Percentiles rank a stretch among this genome's conserved stretches.
These are phyloP conservation scores for Fistulifera pelliculosa DNA, from an alignment of 108 stramenopile species.

Conservation along the genomic window DNA sequence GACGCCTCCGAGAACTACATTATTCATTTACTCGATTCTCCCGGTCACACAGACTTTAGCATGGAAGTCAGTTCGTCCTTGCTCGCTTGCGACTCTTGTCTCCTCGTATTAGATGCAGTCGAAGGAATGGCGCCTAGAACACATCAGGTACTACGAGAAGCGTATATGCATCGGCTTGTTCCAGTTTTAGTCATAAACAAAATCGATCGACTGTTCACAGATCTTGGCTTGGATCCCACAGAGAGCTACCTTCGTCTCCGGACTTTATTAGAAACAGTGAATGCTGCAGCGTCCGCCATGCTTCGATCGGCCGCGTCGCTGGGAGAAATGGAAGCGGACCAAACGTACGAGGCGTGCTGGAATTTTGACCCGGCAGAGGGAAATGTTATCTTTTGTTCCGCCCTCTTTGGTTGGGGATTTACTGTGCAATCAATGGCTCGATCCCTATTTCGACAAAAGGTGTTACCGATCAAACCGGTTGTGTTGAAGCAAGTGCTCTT, in stretches of 20 bases:
- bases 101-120: conserved; percentile 94
- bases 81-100: conserved; percentile 86
- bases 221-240: conserved; percentile 58
- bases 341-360: conserved; percentile 34
- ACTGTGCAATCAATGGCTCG: conserved; percentile 63
- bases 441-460: conserved; percentile 66
- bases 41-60: conserved; percentile 97
- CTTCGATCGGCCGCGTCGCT: conserved; percentile 23
- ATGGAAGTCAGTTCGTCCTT: conserved; percentile 91
- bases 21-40: conserved; percentile 92
- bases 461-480: conserved; percentile 60
- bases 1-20: conserved; percentile 19
- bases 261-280: conserved; percentile 86
- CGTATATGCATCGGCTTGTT: conserved; percentile 75
- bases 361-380: conserved; percentile 89
- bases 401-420: conserved; percentile 95
- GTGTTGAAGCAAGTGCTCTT: conserved; percentile 64
- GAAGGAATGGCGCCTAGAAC: conserved; percentile 94
- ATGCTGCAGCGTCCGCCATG: conserved; percentile 83
- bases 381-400: conserved; percentile 91
- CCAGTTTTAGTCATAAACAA: conserved; percentile 93
- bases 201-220: conserved; percentile 80
- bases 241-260: conserved; percentile 91
- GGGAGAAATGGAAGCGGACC: conserved; percentile 5
- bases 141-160: conserved; percentile 92